Conservation (phyloP, 352 stramenopile genomes). For the Globisporangium camurandrum region DNA sequence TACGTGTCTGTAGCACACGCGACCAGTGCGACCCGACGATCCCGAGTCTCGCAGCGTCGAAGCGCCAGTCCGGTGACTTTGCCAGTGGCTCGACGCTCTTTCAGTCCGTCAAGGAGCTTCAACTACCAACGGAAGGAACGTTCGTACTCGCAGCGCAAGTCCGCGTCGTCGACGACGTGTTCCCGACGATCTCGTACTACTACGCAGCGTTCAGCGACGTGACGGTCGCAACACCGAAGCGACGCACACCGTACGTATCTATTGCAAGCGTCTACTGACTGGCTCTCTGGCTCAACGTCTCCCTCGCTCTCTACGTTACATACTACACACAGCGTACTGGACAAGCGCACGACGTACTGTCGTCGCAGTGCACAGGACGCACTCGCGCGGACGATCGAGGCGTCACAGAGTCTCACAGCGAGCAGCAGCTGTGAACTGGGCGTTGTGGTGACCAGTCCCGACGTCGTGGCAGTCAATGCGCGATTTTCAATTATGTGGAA, state of each 20-base stretch:
- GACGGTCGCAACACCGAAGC: conserved; percentile 14
- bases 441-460: conserved; percentile 18
- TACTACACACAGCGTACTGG: conserved; percentile 16
- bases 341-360: conserved; percentile 36
- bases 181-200: conserved; percentile 34
- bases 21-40: conserved; percentile 29
- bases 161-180: conserved; percentile 25
- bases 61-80: conserved; percentile 36
- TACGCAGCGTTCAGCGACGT: conserved; percentile 41
- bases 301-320: no score
- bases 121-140: conserved; percentile 23
- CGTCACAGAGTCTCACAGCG: conserved; percentile 15
- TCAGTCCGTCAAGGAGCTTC: conserved; percentile 24
- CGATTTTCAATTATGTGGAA: conserved; percentile 23
- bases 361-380: conserved; percentile 31
- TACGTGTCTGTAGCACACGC: conserved; percentile 26
- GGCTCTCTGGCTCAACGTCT: no score
- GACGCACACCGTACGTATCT: conserved; percentile 8
- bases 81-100: conserved; percentile 32
- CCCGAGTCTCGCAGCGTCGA: conserved; percentile 13
- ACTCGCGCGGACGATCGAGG: conserved; percentile 19
- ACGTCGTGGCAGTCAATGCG: conserved; percentile 20
- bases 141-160: conserved; percentile 43
- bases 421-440: conserved; percentile 44
- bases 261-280: no score